Evolutionary conservation across 495 filamentous ascomycete species (phyloP), one percentile per base, ranked within the genome.

Genomic region (Penicillium fimorum): DNA sequence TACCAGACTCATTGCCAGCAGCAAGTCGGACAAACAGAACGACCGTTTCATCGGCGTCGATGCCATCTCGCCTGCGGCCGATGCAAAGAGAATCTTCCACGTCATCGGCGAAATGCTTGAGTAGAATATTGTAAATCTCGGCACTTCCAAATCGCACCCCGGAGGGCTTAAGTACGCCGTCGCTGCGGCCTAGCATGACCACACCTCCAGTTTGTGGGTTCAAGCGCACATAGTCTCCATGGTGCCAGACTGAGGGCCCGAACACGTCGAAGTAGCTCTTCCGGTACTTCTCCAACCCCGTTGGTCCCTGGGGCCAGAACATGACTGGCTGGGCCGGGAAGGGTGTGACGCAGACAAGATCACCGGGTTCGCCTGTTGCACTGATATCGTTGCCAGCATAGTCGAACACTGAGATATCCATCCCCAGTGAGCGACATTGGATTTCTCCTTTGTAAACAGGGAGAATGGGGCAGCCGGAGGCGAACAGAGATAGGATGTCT

Each of bases 401-500:
- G 64, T 93, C 87, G 68, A 85, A 91, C 0, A 87, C 88, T 49
- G 78, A 77, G 27, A 97, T 86, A 10, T 88, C 90, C 94, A 98
- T 97, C 15, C 91, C 94, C 3, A 98, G 83, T 17, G 89, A 91
- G 15, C 86, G 83, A 52, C 87, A 91, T 75, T 98, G 94, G 47
- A 98, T 91, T 63, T 98, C 91, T 35, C 94, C 93, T 24, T 79
- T 78, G 65, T 89, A 82, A 25, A 98, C 92, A 1, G 94, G 91
- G n/a, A 89, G 76, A 3, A 97, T 82, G 0, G 91, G 90, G 49
- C 87, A 92, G 0, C 91, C 87, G 0, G 88, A 87, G 55, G 91
- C 92, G 69, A 97, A 98, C 35, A 96, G 80, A 0, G 92, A 96
- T 57, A 97, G 86, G 62, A 98, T 97, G 70, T 96, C 92, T 3